A percentile compares a stretch with the other conserved stretches of the same genome.
Conservation (phyloP, 495 filamentous ascomycete genomes). For the Oidiodendron maius region DNA sequence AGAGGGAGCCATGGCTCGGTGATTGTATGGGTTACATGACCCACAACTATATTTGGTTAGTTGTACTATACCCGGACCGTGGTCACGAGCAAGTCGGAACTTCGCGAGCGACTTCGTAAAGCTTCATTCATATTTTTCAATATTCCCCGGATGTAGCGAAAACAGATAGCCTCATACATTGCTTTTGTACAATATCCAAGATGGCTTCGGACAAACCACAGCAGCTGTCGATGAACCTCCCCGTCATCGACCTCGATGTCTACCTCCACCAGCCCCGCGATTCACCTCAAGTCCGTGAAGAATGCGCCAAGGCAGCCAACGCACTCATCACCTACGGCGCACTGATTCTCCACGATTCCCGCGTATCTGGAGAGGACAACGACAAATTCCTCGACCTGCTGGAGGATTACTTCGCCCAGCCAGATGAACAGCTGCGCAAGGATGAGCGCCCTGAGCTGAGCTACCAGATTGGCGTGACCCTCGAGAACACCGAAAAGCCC, state of each 20-base stretch:
- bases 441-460: constrained; percentile 44
- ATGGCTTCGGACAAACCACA: too few relatives aligned
- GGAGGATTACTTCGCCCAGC: constrained; percentile 49
- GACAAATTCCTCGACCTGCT: constrained; percentile 43
- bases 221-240: constrained; percentile 45
- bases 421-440: constrained; percentile 28
- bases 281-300: constrained; percentile 33
- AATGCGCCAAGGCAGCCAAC: constrained; percentile 36
- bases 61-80: too few relatives aligned
- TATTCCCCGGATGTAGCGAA: too few relatives aligned
- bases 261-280: constrained; percentile 30
- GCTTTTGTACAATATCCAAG: too few relatives aligned
- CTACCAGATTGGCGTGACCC: constrained; percentile 47
- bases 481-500: constrained; percentile 49
- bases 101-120: too few relatives aligned
- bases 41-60: too few relatives aligned
- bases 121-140: too few relatives aligned
- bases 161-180: too few relatives aligned
- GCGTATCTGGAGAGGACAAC: constrained; percentile 43
- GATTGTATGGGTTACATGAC: too few relatives aligned
- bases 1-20: too few relatives aligned
- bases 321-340: constrained; percentile 44
- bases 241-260: constrained; percentile 45
- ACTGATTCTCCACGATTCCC: constrained; percentile 44
- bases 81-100: too few relatives aligned